Base-by-base conservation (phyloP, 2,329 filamentous ascomycete genomes). In the Hymenotorrendiella dingleyae region DNA sequence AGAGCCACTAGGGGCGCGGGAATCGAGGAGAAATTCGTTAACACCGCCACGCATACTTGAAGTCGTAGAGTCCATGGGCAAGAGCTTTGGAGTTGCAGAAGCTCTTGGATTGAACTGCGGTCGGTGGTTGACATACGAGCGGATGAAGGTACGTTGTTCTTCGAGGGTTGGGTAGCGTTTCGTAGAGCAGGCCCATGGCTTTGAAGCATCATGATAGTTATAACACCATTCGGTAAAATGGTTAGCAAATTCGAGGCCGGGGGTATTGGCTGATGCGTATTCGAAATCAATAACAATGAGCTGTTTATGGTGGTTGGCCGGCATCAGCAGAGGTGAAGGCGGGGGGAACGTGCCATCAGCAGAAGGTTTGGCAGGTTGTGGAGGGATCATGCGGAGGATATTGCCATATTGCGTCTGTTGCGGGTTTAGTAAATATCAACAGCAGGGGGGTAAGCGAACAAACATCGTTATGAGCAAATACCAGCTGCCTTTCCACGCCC, bases 171-270 rank as follows among this genome's bases (percentile, higher is more conserved):
- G 93, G 64, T 95, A 98, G 40, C 68, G 65, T 40, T 69, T 67
- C 4, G 76, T 76, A 56, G 83, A 80, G 71, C 86, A 91, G 20
- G 72, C 77, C 67, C 78, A 80, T 0, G 87, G 70, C 23, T 66
- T 67, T 21, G 70, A 67, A 3, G 78, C 65, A 60, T 93, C 82
- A 61, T 96, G 90, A 65, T 98, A 98, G 66, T 98, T 91, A 72
- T 97, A 97, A 55, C 87, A 86, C 93, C 93, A 98, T 66, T 98
- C 93, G 1, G 87, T 86, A 65, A 98, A 98, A 65, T 98, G 93
- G 63, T 98, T 98, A 45, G 89, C 93, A 62, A 98, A 97, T 64
- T 98, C 93, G 12, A 88, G 72, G 1, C 89, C 93, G 0, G 80
- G 81, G 0, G 82, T 73, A 61, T 97, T 98, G 44, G 91, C 89